Evolutionary conservation across 306 rosid species (phyloP), one percentile per base, ranked within the genome.

Genomic region (Biancaea sappan): DNA sequence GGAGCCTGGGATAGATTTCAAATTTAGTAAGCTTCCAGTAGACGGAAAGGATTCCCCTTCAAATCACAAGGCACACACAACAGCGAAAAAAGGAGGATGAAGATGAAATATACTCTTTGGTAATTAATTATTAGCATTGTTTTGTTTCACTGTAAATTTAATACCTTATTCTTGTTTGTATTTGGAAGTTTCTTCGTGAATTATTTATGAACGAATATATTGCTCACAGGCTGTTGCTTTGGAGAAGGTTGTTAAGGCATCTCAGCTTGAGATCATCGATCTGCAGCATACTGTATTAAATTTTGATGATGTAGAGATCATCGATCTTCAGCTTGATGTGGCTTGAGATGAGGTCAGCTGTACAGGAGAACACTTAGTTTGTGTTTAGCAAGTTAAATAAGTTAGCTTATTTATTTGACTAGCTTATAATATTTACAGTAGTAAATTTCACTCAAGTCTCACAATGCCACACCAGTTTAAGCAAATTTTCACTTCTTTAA

Each of bases 191-290:
- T 69, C 72, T 12, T 40, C 69, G 74, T 71, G 76, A 81, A 34
- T 34, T 82, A 37, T 74, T 56, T 74, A 15, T 64, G 47, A n/a
- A n/a, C n/a, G n/a, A 11, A 19, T 79, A 2, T 78, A 54, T 47
- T 64, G 8, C 65, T 26, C 77, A 37, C 79, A 94, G 98, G 97
- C 98, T 72, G 96, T 91, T 79, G 95, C 98, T 60, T 75, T 94
- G 87, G 97, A 94, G 92, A 71, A 91, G 78, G 89, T 94, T 38
- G 97, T 94, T 8, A 91, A 90, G 89, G 87, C 88, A 29, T 91
- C 98, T 81, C 98, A 94, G 86, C 85, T 91, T 75, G 98, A 94
- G 85, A 94, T 94, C 79, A 89, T 91, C 57, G 97, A 91, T 18
- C 87, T 94, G 61, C 90, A 83, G 74, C 96, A 90, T 80, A 79